These are phyloP conservation scores for Aspergillus sparsus DNA, from an alignment of 495 filamentous ascomycete genomes.

Conservation along the genomic window DNA sequence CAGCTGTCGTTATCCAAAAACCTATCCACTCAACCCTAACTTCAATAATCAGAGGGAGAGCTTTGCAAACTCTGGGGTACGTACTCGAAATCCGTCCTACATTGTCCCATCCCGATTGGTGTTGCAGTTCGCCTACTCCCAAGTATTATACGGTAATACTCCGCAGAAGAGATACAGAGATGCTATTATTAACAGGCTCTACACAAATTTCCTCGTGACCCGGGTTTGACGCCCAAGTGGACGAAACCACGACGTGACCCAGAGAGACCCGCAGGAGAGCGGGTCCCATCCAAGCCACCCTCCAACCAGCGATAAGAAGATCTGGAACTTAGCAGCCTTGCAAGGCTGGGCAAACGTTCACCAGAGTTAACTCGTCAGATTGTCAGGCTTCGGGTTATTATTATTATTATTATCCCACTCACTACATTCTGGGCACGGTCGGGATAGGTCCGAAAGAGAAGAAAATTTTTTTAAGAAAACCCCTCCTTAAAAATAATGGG, in stretches of 20 bases:
- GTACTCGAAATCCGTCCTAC: too few species aligned
- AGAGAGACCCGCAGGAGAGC: neutral
- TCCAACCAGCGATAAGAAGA: conserved; percentile 1
- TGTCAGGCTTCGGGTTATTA: neutral
- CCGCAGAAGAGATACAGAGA: neutral
- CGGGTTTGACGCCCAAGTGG: neutral
- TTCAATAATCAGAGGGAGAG: too few species aligned
- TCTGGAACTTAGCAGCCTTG: conserved; percentile 24
- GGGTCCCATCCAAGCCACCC: neutral
- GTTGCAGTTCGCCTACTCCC: too few species aligned
- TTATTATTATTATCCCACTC: neutral
- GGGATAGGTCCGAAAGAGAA: neutral
- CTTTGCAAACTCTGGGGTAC: too few species aligned
- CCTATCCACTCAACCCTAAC: neutral
- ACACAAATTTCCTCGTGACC: neutral
- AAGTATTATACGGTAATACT: neutral
- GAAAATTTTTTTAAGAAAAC: neutral
- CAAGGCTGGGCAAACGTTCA: conserved; percentile 23
- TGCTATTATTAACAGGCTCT: neutral
- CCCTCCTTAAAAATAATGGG: neutral
- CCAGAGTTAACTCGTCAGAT: neutral
- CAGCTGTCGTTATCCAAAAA: neutral
- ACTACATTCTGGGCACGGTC: neutral
- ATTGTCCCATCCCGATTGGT: too few species aligned
- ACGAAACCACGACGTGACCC: neutral